Conservation (phyloP, 768 basidiomycete species). For the Naganishia onofrii region DNA sequence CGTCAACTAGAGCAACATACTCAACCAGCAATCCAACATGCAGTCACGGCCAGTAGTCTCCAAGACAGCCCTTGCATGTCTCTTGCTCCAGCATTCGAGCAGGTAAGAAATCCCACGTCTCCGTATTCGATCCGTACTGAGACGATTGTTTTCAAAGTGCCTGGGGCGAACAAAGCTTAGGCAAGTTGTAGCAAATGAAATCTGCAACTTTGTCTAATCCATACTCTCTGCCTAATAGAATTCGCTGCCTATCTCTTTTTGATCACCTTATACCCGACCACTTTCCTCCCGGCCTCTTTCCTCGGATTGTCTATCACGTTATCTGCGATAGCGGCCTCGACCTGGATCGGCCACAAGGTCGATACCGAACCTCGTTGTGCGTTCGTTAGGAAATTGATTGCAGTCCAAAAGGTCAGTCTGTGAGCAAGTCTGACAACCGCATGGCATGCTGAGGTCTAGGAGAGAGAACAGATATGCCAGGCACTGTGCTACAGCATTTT, state of each 20-base stretch:
- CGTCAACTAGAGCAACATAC: too few relatives aligned
- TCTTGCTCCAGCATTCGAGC: slow-evolving; percentile 27
- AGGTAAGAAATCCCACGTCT: neutral
- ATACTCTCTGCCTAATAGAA: neutral
- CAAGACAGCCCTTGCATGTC: slow-evolving; percentile 15
- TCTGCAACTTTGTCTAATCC: neutral
- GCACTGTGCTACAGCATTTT: slow-evolving; percentile 24
- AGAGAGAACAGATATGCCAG: slow-evolving; percentile 25
- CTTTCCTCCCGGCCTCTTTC: slow-evolving; percentile 47
- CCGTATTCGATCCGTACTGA: too few relatives aligned
- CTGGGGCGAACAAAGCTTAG: slow-evolving; percentile 29
- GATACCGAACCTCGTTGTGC: slow-evolving; percentile 37
- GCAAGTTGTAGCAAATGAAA: neutral
- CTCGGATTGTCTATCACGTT: slow-evolving; percentile 44
- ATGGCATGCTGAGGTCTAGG: neutral
- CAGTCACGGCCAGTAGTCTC: neutral
- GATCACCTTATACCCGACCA: slow-evolving; percentile 46
- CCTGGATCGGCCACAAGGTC: slow-evolving; percentile 46
- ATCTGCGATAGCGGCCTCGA: slow-evolving; percentile 39
- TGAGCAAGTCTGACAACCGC: neutral
- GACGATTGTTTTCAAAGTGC: slow-evolving; percentile 7
- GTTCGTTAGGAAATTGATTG: slow-evolving; percentile 39
- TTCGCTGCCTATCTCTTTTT: slow-evolving; percentile 39
- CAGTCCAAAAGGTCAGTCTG: slow-evolving; percentile 43
- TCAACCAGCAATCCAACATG: too few relatives aligned